Evolutionary conservation across 2,329 filamentous ascomycete species (phyloP), one percentile per base, ranked within the genome.

Genomic region (Curvularia sp.): DNA sequence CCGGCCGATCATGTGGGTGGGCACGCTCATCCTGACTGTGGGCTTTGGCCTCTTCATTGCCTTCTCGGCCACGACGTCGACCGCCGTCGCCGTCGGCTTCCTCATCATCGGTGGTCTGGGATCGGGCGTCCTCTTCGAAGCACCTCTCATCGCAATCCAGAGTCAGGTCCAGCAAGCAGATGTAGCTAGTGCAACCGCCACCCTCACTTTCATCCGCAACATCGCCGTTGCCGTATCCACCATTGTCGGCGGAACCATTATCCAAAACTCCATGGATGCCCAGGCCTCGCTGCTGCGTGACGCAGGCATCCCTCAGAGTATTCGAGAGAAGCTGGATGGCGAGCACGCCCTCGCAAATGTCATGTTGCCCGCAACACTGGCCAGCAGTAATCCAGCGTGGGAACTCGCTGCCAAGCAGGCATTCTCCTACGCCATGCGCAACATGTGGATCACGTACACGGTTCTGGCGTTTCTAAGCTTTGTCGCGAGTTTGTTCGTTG

Each of bases 271-370:
- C 48, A 90, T 92, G 87, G 78, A 86, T 62, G 80, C 76, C 49
- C 83, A 85, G 61, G 79, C 80, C 10, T 69, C 75, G 63, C 68
- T 12, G 77, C 88, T 64, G 68, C 79, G 48, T 3, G 69, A 76
- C 22, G 78, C 82, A 3, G 77, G 80, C 1, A 78, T 91, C 0
- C 83, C 84, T 0, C 73, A 77, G 0, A 68, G 83, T 1, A 71
- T 84, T 1, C 81, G 85, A 0, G 63, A 73, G 5, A 68, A 79
- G 49, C 78, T 91, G 1, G 82, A 85, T 2, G 87, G 88, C 10
- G 76, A 80, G 60, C 82, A 83, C 56, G 86, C 89, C 26, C 83
- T 86, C 22, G 83, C 88, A 20, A 87, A 85, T 71, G 85, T 88
- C 1, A 79, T 82, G 55, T 63, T 86, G 5, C 83, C 90, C 3